Conservation (phyloP, 345 rosid species). For the Raphanus sativus region DNA sequence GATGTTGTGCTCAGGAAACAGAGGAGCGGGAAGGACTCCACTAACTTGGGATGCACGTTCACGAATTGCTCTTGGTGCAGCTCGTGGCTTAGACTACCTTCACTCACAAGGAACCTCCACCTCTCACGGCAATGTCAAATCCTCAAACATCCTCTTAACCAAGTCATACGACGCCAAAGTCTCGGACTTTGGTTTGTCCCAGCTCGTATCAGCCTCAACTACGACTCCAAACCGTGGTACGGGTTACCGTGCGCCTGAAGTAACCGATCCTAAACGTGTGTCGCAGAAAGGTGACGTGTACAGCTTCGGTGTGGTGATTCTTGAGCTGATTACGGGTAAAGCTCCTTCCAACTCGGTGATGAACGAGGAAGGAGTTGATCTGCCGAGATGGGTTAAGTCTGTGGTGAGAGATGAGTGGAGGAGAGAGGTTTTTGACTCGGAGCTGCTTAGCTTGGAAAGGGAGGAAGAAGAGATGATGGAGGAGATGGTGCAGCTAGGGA, state of each 20-base stretch:
- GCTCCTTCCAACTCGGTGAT: conserved; percentile 64
- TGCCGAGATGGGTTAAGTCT: conserved; percentile 86
- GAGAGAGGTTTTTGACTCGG: conserved; percentile 64
- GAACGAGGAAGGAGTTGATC: conserved; percentile 77
- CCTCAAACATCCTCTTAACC: conserved; percentile 87
- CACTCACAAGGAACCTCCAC: conserved; percentile 62
- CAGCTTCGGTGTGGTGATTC: conserved; percentile 76
- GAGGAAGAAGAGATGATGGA: conserved; percentile 67
- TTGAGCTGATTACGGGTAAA: conserved; percentile 84
- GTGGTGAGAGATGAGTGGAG: conserved; percentile 67
- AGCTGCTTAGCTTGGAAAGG: conserved; percentile 56
- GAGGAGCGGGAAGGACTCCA: conserved; percentile 71
- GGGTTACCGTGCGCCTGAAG: conserved; percentile 89
- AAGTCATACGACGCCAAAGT: conserved; percentile 60
- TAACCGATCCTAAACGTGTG: conserved; percentile 61
- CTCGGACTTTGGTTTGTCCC: conserved; percentile 78
- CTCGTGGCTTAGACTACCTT: conserved; percentile 67
- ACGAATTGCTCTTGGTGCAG: conserved; percentile 69
- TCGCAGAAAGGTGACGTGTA: conserved; percentile 82
- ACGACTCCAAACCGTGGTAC: conserved; percentile 60
- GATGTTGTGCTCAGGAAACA: conserved; percentile 29
- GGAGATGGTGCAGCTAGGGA: conserved; percentile 62
- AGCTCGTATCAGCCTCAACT: conserved; percentile 57
- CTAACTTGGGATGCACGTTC: conserved; percentile 68
- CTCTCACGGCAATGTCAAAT: conserved; percentile 83